Percentiles rank a stretch among this genome's conserved stretches.
Conservation (phyloP, 2,329 filamentous ascomycete species). For the Sporothrix variecibatus region DNA sequence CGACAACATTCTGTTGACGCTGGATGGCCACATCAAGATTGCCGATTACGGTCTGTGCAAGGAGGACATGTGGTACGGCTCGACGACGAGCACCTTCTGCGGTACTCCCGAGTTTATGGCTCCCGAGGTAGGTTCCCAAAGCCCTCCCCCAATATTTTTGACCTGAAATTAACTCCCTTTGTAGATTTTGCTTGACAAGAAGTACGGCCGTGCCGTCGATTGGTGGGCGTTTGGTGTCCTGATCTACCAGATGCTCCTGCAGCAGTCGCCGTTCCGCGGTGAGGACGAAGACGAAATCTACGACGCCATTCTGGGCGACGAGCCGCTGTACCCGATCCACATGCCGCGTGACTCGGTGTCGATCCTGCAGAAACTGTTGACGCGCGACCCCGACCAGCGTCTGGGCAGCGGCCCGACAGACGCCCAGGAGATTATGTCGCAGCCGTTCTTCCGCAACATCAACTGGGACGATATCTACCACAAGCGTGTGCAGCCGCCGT, state of each 20-base stretch:
- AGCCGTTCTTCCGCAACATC: slow-evolving; percentile 96
- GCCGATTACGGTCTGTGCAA: slow-evolving; percentile 98
- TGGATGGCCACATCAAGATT: slow-evolving; percentile 98
- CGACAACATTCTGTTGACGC: slow-evolving; percentile 84
- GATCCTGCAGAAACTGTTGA: slow-evolving; percentile 95
- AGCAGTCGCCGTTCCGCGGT: slow-evolving; percentile 97
- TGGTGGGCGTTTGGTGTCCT: slow-evolving; percentile 99
- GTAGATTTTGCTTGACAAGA: slow-evolving; percentile 94
- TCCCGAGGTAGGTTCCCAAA: slow-evolving; percentile 71
- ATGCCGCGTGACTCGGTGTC: slow-evolving; percentile 98
- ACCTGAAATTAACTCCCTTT: not conserved
- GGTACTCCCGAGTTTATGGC: slow-evolving; percentile 99
- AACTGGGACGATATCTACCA: slow-evolving; percentile 99
- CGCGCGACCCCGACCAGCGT: slow-evolving; percentile 88
- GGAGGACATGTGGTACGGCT: slow-evolving; percentile 99
- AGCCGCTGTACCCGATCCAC: slow-evolving; percentile 96
- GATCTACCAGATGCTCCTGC: slow-evolving; percentile 99
- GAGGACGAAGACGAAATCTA: slow-evolving; percentile 99
- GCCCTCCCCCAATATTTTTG: not conserved
- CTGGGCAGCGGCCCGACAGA: slow-evolving; percentile 94
- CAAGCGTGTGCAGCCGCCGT: slow-evolving; percentile 87
- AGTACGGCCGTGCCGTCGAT: slow-evolving; percentile 94
- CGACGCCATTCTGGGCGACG: slow-evolving; percentile 95
- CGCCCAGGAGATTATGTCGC: slow-evolving; percentile 97
- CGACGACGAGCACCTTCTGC: slow-evolving; percentile 96